Conservation (phyloP, 805 yeast species). For the Pichia gijzeniarum region DNA sequence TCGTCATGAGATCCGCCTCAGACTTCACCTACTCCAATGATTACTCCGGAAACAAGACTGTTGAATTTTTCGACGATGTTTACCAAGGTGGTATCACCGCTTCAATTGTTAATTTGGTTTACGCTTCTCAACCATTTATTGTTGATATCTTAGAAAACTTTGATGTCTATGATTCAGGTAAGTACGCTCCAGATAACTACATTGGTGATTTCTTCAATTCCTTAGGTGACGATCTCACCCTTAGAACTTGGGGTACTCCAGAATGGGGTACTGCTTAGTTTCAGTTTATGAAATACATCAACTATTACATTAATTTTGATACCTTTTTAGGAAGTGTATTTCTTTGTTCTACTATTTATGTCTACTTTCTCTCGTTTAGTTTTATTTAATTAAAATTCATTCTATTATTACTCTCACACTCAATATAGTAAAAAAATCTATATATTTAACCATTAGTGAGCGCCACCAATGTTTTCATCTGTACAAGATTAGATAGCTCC, state of each 20-base stretch:
- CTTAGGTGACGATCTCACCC: conserved; percentile 34
- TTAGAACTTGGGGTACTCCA: conserved; percentile 19
- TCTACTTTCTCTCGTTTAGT: not conserved
- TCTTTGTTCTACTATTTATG: not conserved
- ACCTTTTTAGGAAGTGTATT: not conserved
- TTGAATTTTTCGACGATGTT: conserved; percentile 43
- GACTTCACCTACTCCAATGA: conserved; percentile 44
- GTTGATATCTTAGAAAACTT: conserved; percentile 47
- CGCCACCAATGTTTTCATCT: too few species aligned
- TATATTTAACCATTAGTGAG: too few species aligned
- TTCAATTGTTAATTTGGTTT: conserved; percentile 44
- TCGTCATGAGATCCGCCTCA: conserved; percentile 54
- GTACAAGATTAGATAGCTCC: too few species aligned
- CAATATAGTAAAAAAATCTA: too few species aligned
- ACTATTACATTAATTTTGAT: not conserved
- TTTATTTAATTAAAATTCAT: not conserved
- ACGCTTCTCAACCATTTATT: conserved; percentile 50
- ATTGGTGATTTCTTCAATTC: conserved; percentile 57
- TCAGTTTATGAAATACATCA: too few species aligned
- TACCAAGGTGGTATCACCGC: conserved; percentile 46
- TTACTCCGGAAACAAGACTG: conserved; percentile 34
- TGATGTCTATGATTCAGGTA: conserved; percentile 30
- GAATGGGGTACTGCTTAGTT: conserved; percentile 11
- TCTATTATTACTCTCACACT: not conserved
- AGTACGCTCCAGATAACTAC: conserved; percentile 43